Evolutionary conservation across 108 stramenopile species (phyloP), one percentile per base, ranked within the genome.

Genomic region (Aureococcus anophagefferens): DNA sequence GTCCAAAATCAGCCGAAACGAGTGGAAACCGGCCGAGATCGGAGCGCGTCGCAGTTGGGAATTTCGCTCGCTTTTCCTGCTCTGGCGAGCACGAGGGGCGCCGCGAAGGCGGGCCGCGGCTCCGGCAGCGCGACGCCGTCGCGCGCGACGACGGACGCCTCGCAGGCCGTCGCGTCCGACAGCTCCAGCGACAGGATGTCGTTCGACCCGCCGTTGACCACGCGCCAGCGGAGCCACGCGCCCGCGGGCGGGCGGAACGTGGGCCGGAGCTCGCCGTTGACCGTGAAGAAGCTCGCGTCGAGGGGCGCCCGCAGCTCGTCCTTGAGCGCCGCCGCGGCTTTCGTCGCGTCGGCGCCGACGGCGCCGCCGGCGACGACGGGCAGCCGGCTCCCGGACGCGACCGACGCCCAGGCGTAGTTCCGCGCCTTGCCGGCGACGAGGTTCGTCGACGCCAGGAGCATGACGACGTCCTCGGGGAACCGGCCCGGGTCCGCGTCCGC

Each of bases 191-290:
- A 28, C 28, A 72, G n/a, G 17, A 65, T 7, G 35, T 63, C 71
- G 71, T 72, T 63, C 28, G 64, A 25, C 25, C 32, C 71, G 25
- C 29, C 71, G 28, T 72, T 64, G 40, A 72, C 28, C 18, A 72
- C 15, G 16, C 71, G 63, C 63, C 63, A 72, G 30, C 71, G 63
- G 30, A 64, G n/a, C 63, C 62, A 65, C 0, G 13, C 64, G 7
- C 25, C 25, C 25, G 14, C 51, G 21, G 25, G 21, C 51, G 14
- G 51, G 17, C 25, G 1, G 7, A 59, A 25, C 1, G 25, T 59
- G 13, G 51, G 51, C 1, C 1, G 4, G 21, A 18, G 51, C 3
- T 9, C 1, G 17, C 51, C 51, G 25, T 59, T 59, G 51, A 59
- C 51, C 21, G 51, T 28, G 51, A 59, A 59, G 25, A 59, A 59